These are phyloP conservation scores for Zea mays DNA, from an alignment of 176 grass and related monocot genomes.

Conservation along the genomic window Zm-B73-REFERENCE-NAM-5.0 NC_050098.1:164262501-164263000, in stretches of 20 bases:
- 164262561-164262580: too few species aligned
- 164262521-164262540: too few species aligned
- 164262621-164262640: not conserved
- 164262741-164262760: too few species aligned
- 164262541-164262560: too few species aligned
- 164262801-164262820: not conserved
- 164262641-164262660: not conserved
- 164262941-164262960: too few species aligned
- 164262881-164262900: not conserved
- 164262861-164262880: not conserved
- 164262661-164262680: not conserved
- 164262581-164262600: too few species aligned
- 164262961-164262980: not conserved
- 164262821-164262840: not conserved
- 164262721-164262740: not conserved
- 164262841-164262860: not conserved
- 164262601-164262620: too few species aligned
- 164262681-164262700: not conserved
- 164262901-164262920: not conserved
- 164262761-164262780: not conserved
- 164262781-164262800: not conserved
- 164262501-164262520: too few species aligned
- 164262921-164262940: not conserved
- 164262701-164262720: not conserved
- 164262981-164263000: not conserved